Conservation (phyloP, 2,329 filamentous ascomycete genomes). For the Nothophaeocryptopus gaeumannii region DNA sequence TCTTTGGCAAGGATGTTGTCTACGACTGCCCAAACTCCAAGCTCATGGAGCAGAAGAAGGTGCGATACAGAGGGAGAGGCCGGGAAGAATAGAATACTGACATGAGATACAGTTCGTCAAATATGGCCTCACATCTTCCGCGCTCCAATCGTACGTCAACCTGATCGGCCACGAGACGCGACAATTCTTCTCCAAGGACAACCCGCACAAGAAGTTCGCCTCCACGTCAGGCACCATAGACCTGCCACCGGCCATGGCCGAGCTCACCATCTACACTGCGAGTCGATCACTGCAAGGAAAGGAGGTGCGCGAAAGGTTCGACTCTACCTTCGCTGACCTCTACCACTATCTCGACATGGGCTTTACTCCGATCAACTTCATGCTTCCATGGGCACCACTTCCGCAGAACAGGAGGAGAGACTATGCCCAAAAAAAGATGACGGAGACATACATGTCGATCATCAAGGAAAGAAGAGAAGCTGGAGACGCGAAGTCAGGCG, state of each 20-base stretch:
- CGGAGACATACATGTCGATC: slow-evolving; percentile 77
- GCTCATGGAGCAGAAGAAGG: slow-evolving; percentile 96
- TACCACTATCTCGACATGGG: slow-evolving; percentile 91
- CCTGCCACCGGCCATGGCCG: slow-evolving; percentile 72
- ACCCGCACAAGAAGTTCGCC: slow-evolving; percentile 42
- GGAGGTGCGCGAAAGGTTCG: slow-evolving; percentile 76
- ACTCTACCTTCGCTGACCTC: slow-evolving; percentile 73
- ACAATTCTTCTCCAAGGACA: slow-evolving; percentile 66
- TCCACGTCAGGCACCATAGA: slow-evolving; percentile 59
- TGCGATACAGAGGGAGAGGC: slow-evolving; percentile 17
- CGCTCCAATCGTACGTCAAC: slow-evolving; percentile 72
- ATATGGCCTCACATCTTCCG: slow-evolving; percentile 70
- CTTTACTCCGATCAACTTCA: slow-evolving; percentile 86
- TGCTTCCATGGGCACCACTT: slow-evolving; percentile 81
- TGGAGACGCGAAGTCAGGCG: slow-evolving; percentile 25
- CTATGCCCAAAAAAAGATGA: slow-evolving; percentile 74
- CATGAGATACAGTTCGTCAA: slow-evolving; percentile 68
- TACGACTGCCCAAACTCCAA: slow-evolving; percentile 90
- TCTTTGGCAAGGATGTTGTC: slow-evolving; percentile 81
- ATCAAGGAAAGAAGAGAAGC: slow-evolving; percentile 67
- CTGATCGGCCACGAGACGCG: slow-evolving; percentile 74
- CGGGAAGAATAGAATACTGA: slow-evolving; percentile 3
- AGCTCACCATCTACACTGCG: slow-evolving; percentile 87
- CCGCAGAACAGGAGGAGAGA: slow-evolving; percentile 86
- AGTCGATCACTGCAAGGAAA: slow-evolving; percentile 81